These are phyloP conservation scores for Collybia mongolica DNA, from an alignment of 768 basidiomycete species.

Conservation along the genomic window DNA sequence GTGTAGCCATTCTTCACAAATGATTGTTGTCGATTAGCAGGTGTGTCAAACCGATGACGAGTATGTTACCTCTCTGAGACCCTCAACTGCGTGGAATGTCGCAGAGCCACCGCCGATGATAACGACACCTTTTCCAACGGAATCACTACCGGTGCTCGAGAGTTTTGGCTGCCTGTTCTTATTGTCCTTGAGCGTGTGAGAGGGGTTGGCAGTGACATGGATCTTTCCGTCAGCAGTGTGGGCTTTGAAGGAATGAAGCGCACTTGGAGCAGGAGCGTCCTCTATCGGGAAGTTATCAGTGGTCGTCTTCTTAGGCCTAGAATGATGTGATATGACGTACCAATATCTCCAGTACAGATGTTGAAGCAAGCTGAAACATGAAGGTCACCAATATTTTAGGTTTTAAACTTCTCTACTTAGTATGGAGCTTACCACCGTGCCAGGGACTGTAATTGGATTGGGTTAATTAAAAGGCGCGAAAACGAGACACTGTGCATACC, in stretches of 20 bases:
- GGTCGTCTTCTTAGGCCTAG: background rate
- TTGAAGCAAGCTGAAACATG: conserved; percentile 75
- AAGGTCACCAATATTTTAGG: background rate
- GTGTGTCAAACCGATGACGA: no score
- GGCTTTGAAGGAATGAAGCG: conserved; percentile 77
- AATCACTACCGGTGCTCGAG: conserved; percentile 42
- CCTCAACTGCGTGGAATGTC: conserved; percentile 74
- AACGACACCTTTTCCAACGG: conserved; percentile 65
- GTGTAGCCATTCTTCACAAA: conserved; percentile 65
- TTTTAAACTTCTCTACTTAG: background rate
- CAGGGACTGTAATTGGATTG: conserved; percentile 54
- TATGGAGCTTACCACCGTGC: conserved; percentile 66
- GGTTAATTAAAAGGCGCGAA: background rate
- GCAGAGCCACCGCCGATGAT: conserved; percentile 88
- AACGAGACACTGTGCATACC: conserved; percentile 40
- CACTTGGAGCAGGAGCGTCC: conserved; percentile 83
- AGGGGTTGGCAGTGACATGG: conserved; percentile 67
- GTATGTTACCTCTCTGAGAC: conserved; percentile 67
- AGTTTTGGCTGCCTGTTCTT: conserved; percentile 61
- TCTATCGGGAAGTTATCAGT: conserved; percentile 41
- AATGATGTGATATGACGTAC: conserved; percentile 31
- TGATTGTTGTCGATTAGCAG: background rate
- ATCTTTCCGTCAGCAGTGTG: conserved; percentile 71
- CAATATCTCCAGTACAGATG: conserved; percentile 80
- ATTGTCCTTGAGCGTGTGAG: conserved; percentile 64